Conservation (phyloP, 805 yeast species). For the Yamadazyma takamatsuzukensis region DNA sequence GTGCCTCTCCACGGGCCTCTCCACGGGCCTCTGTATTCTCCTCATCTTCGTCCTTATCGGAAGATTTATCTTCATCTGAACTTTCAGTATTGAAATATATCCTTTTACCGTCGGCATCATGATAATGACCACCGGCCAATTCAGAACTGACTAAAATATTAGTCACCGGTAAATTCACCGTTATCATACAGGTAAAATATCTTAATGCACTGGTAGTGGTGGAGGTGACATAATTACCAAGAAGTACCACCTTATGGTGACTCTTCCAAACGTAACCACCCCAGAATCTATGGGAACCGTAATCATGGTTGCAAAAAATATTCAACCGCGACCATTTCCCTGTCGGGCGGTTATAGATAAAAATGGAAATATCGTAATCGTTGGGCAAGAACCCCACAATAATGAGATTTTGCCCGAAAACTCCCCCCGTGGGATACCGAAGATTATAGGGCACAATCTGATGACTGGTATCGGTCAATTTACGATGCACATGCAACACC, state of each 20-base stretch:
- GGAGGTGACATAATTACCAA: conserved; percentile 52
- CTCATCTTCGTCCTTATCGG: conserved; percentile 3
- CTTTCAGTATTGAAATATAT: conserved; percentile 11
- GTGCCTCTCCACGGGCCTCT: not conserved
- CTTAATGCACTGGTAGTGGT: conserved; percentile 45
- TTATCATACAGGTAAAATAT: conserved; percentile 45
- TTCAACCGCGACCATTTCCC: conserved; percentile 64
- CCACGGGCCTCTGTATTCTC: conserved; percentile 3
- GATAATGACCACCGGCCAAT: conserved; percentile 26
- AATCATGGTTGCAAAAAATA: conserved; percentile 47
- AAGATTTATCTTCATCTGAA: conserved; percentile 8
- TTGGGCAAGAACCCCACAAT: conserved; percentile 56
- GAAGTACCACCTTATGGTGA: conserved; percentile 64
- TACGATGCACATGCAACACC: conserved; percentile 27
- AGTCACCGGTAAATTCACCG: conserved; percentile 54
- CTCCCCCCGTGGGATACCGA: conserved; percentile 55
- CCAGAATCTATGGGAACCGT: conserved; percentile 58
- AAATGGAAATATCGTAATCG: conserved; percentile 45
- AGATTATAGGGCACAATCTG: conserved; percentile 45
- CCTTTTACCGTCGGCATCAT: conserved; percentile 16
- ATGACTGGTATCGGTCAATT: conserved; percentile 8
- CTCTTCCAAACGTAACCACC: conserved; percentile 73
- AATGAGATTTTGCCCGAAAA: conserved; percentile 64
- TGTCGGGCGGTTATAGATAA: conserved; percentile 49
- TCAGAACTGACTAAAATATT: conserved; percentile 46